Evolutionary conservation across 2,329 filamentous ascomycete species (phyloP), one percentile per base, ranked within the genome.

Genomic region (Plenodomus biglobosus): DNA sequence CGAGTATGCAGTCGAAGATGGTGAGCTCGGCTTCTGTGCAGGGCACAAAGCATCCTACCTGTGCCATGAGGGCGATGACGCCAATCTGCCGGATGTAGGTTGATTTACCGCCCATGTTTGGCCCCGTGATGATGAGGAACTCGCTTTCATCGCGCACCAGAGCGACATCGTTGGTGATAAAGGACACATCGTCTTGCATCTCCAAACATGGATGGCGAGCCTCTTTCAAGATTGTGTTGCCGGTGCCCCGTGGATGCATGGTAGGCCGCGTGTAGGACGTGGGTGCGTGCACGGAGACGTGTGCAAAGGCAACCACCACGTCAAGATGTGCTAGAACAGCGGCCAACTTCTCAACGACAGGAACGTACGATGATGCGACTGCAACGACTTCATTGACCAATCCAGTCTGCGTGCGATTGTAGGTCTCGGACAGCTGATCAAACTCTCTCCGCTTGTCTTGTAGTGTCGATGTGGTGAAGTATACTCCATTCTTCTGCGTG

Each of bases 101-200:
- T 8, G 90, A 96, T 76, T 99, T 99, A 62, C 94, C 94, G 60
- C 94, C 95, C 94, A 99, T 99, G 74, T 99, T 99, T 42, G 94
- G 94, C 0, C 94, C 94, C 0, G 92, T 97, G 69, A 97, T 96
- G 75, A 96, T 92, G 34, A 96, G 80, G 74, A 99, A 97, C 2
- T 92, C 91, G 0, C 90, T 95, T 40, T 83, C 80, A 48, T 86
- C 85, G 8, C 91, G 85, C 4, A 83, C 80, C 32, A 99, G 83
- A 44, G 85, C 85, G 18, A 97, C 90, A 61, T 99, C 92, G 70
- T 99, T 99, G 47, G 92, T 96, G 73, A 99, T 99, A 76, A 99
- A 99, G 54, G 92, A 92, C 36, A 99, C 86, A 65, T 99, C 94
- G 64, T 99, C 95, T 73, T 99, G 94, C 83, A 96, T 92, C 71